A percentile compares a stretch with the other conserved stretches of the same genome.
Evolutionary conservation across 2,329 filamentous ascomycete genomes (phyloP).

Genomic region (Chaetomiaceae sp.): DNA sequence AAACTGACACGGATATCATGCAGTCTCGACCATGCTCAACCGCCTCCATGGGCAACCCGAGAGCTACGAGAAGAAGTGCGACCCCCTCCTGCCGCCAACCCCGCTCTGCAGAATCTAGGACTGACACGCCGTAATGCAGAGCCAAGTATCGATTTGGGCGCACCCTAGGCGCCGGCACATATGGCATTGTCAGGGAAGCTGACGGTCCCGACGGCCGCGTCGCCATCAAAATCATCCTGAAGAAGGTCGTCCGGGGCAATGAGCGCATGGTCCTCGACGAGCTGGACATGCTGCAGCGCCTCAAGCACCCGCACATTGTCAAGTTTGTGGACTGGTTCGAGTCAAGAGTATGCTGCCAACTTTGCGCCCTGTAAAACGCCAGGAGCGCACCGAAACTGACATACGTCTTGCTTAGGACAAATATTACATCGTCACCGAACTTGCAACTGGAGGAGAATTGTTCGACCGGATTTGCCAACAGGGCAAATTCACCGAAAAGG

Average conservation of each 20-base stretch:
- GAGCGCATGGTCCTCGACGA: constrained; percentile 99
- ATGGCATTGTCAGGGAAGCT: constrained; percentile 95
- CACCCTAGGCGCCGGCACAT: constrained; percentile 93
- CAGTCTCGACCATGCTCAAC: constrained; percentile 82
- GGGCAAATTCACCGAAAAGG: constrained; percentile 97
- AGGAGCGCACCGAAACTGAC: neutral
- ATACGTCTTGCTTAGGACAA: constrained; percentile 65
- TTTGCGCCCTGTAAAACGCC: neutral
- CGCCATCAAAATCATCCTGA: constrained; percentile 97
- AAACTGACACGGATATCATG: constrained; percentile 13
- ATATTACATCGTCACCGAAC: constrained; percentile 97
- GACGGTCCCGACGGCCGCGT: constrained; percentile 80
- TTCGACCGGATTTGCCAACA: constrained; percentile 98
- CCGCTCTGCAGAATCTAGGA: neutral
- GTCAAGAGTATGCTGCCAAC: constrained; percentile 68
- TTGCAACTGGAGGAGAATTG: constrained; percentile 91
- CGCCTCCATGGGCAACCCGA: constrained; percentile 95
- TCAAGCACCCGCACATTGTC: constrained; percentile 94
- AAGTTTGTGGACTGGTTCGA: constrained; percentile 99
- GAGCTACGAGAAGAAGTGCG: constrained; percentile 97
- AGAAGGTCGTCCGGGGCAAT: constrained; percentile 98
- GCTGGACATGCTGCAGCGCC: constrained; percentile 82
- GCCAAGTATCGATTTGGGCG: constrained; percentile 86
- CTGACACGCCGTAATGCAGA: constrained; percentile 43
- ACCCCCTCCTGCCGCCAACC: neutral